phyloP scores from a whole-genome alignment of 495 filamentous ascomycete genomes.

The Tuber aestivum region DNA sequence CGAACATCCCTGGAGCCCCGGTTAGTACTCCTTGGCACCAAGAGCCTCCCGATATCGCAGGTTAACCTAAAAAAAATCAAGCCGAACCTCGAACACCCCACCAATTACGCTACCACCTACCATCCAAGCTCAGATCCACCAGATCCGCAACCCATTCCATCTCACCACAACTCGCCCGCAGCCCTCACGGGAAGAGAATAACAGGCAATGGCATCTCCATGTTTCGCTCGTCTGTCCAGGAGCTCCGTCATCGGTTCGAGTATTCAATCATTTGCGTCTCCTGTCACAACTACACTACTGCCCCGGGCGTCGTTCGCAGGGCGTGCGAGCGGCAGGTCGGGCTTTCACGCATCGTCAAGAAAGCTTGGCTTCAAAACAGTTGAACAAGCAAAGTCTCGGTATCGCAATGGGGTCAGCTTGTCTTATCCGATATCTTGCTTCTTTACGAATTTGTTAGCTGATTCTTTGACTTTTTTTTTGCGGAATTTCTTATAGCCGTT shows the following conservation, averaged over 20 bases:
- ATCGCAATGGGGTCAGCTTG: conserved; percentile 34
- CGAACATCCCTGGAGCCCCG: background rate
- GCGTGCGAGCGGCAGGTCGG: background rate
- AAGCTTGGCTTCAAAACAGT: conserved; percentile 32
- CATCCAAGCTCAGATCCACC: background rate
- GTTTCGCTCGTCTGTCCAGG: background rate
- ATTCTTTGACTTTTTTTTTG: background rate
- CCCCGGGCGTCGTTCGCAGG: background rate
- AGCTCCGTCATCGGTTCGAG: background rate
- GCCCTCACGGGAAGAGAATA: background rate
- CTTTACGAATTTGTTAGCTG: background rate
- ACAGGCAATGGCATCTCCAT: background rate
- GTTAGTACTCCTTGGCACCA: background rate
- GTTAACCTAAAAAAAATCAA: background rate
- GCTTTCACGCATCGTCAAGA: conserved; percentile 11
- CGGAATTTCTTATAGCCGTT: conserved; percentile 57
- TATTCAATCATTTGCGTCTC: background rate
- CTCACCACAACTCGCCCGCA: background rate
- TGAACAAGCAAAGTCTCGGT: conserved; percentile 40
- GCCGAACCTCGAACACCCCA: background rate
- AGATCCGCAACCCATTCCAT: background rate
- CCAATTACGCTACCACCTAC: background rate
- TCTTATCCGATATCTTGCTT: background rate
- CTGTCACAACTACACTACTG: background rate
- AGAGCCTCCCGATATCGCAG: background rate